phyloP scores from a whole-genome alignment of 805 yeast genomes.

The Hanseniaspora lindneri region DNA sequence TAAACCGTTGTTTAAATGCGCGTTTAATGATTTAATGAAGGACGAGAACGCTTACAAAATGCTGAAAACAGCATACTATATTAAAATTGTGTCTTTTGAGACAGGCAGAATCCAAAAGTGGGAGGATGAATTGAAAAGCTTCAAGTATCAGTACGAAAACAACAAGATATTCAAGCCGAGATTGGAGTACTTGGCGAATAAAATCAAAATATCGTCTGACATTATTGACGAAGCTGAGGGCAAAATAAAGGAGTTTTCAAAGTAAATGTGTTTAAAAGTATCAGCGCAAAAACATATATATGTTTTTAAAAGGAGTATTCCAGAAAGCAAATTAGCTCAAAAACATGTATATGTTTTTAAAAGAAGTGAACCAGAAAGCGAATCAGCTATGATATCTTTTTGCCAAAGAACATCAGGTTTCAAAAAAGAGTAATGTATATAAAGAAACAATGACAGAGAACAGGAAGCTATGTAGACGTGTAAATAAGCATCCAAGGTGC shows the following conservation, averaged over 20 bases:
- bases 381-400: no score
- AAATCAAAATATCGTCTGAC: conserved; percentile 50
- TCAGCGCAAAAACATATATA: not conserved
- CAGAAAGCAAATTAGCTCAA: no score
- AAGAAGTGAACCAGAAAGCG: not conserved
- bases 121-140: conserved; percentile 60
- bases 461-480: no score
- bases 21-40: conserved; percentile 53
- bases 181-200: conserved; percentile 51
- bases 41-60: conserved; percentile 47
- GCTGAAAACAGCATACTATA: conserved; percentile 52
- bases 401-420: no score
- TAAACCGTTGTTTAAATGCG: conserved; percentile 71
- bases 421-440: no score
- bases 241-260: conserved; percentile 30
- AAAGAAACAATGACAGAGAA: no score
- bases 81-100: conserved; percentile 46
- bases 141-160: conserved; percentile 38
- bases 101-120: conserved; percentile 46
- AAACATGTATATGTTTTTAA: no score
- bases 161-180: conserved; percentile 49
- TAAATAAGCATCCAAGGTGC: no score
- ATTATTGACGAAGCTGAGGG: conserved; percentile 40
- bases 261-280: not conserved
- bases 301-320: not conserved